Conservation (phyloP, 2,329 filamentous ascomycete species). For the Talaromyces rugulosus region DNA sequence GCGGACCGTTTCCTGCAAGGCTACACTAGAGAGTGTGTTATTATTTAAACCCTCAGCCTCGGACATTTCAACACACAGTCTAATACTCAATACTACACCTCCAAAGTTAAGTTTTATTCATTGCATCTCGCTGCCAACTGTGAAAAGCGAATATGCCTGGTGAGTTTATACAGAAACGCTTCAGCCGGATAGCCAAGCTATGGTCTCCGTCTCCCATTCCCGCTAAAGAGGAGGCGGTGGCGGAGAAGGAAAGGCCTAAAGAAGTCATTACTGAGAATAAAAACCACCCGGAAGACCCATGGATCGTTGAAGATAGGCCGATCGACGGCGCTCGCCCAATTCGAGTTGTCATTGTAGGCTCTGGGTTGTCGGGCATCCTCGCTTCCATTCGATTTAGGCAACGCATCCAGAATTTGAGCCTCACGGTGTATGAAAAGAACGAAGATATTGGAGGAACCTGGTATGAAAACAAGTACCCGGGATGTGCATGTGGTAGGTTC, state of each 20-base stretch:
- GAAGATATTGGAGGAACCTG: constrained; percentile 15
- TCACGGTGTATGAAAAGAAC: constrained; percentile 15
- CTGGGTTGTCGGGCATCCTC: constrained; percentile 20
- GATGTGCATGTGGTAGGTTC: constrained; percentile 13
- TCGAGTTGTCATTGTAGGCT: constrained; percentile 18
- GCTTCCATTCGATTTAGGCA: constrained; percentile 19
- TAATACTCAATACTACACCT: too few species aligned
- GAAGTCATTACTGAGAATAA: neutral
- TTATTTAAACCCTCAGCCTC: neutral
- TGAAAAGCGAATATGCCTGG: neutral
- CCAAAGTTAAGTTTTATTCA: neutral
- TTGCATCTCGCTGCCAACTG: neutral
- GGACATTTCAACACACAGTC: neutral
- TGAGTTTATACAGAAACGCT: neutral
- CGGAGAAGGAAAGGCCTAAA: neutral
- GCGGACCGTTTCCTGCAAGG: neutral
- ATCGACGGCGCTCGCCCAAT: constrained; percentile 18
- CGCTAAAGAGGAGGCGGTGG: neutral
- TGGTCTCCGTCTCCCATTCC: neutral
- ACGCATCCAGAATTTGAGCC: constrained; percentile 9
- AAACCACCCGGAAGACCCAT: neutral
- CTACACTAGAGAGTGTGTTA: neutral
- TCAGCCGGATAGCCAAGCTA: neutral
- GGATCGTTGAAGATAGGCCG: constrained; percentile 13
- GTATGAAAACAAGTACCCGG: constrained; percentile 16